These are phyloP conservation scores for Acacia concinna DNA, from an alignment of 331 rosid genomes.

Conservation along the genomic window DNA sequence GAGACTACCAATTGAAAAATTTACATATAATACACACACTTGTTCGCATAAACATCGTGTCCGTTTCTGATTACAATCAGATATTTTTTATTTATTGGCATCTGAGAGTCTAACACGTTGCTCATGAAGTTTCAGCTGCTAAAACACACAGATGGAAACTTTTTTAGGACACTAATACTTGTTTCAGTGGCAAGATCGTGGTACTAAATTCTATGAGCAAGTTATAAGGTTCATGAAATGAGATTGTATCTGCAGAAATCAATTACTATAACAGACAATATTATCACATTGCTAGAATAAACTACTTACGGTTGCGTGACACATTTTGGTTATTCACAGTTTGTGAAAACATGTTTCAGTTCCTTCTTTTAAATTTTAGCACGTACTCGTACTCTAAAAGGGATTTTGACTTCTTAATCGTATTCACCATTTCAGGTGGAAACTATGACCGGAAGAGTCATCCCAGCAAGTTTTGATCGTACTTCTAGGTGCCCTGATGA, in stretches of 20 bases:
- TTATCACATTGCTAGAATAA: background rate
- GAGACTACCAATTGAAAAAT: background rate
- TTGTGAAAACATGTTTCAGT: conserved; percentile 10
- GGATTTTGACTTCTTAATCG: conserved; percentile 9
- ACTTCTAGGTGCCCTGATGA: conserved; percentile 88
- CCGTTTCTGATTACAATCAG: background rate
- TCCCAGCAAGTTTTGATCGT: conserved; percentile 69
- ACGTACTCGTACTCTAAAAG: background rate
- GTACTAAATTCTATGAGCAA: background rate
- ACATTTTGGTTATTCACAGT: background rate
- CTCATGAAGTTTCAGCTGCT: background rate
- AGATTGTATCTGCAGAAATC: background rate
- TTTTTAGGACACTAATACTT: background rate
- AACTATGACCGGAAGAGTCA: conserved; percentile 60
- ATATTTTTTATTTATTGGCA: background rate
- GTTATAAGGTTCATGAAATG: conserved; percentile 9
- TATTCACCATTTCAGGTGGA: conserved; percentile 53
- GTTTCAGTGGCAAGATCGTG: conserved; percentile 4
- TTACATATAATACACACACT: background rate
- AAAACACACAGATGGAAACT: background rate
- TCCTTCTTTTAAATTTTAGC: conserved; percentile 9
- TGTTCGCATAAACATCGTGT: background rate
- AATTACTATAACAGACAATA: conserved; percentile 2
- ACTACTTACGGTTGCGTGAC: background rate
- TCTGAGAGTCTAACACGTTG: background rate